Base-by-base conservation (phyloP, 306 rosid genomes). In the Boehmeria nivea region DNA sequence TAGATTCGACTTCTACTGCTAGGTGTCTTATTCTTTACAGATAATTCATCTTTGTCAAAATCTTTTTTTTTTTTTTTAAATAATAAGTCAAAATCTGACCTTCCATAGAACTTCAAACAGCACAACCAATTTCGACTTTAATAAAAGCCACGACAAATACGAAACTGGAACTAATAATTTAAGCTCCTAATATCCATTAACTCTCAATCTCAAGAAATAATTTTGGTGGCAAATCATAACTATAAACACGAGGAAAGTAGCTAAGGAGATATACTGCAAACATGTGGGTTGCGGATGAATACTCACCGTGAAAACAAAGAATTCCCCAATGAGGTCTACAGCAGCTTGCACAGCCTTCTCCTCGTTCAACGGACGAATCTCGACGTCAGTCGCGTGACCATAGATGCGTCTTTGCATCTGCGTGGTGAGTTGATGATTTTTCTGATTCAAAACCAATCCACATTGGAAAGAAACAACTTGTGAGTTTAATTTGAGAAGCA, bases 261-360 rank as follows among this genome's bases (percentile, higher is more conserved):
- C 24, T 49, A 43, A 34, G 36, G 51, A 33, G 19, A 27, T 38
- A 38, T 18, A 60, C 46, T 21, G 44, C 34, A 55, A 48, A n/a
- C 19, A n/a, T 44, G 62, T 13, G 42, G 20, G 21, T 42, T 38
- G 31, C 16, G 44, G 46, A 56, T 17, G 38, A 43, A 60, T 22
- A 61, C 28, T 80, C n/a, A 90, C 98, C 74, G 81, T 45, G 81
- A 91, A 87, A 68, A 91, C 85, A 47, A 91, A 91, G 73, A 80
- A 10, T 78, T 91, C 98, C 40, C 95, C 98, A 12, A 91, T 80
- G 57, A 91, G 94, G 64, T 91, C 96, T 53, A 80, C 94, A 13
- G 95, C 94, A 60, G 84, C 78, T 54, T 87, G 94, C 64, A 91
- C 85, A 6, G 98, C 98, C 60, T 84, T 91, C 43, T 91, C 98